phyloP scores from a whole-genome alignment of 2,329 filamentous ascomycete species.

The Shiraia sp. region DNA sequence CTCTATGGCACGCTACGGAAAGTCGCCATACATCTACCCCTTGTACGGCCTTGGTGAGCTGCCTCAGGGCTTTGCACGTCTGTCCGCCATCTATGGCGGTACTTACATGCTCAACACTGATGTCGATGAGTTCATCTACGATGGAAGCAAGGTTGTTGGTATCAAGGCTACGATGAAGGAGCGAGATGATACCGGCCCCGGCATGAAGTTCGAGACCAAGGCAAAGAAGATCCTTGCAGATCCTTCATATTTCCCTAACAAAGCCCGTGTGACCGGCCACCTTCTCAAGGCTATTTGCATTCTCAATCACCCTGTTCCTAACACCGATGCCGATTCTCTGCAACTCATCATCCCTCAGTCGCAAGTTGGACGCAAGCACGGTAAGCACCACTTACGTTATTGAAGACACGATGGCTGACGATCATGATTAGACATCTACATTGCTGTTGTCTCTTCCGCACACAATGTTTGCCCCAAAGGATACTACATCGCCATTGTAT shows the following conservation, averaged over 20 bases:
- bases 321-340: slow-evolving; percentile 85
- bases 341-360: slow-evolving; percentile 98
- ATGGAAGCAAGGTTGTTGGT: slow-evolving; percentile 81
- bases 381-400: slow-evolving; percentile 54
- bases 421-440: slow-evolving; percentile 76
- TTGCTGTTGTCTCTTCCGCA: slow-evolving; percentile 90
- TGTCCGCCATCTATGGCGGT: slow-evolving; percentile 97
- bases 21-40: slow-evolving; percentile 99
- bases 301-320: slow-evolving; percentile 89
- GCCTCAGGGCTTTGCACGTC: slow-evolving; percentile 93
- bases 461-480: slow-evolving; percentile 99
- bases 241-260: slow-evolving; percentile 92
- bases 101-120: slow-evolving; percentile 99
- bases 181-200: slow-evolving; percentile 70
- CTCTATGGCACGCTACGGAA: slow-evolving; percentile 96
- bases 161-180: slow-evolving; percentile 98
- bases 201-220: slow-evolving; percentile 94
- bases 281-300: slow-evolving; percentile 97
- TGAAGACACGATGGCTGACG: slow-evolving; percentile 10
- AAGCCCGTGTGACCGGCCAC: slow-evolving; percentile 85
- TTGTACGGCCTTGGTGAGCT: slow-evolving; percentile 97
- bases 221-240: slow-evolving; percentile 95
- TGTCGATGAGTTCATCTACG: slow-evolving; percentile 86
- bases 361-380: slow-evolving; percentile 94
- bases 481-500: slow-evolving; percentile 98